Evolutionary conservation across 345 rosid species (phyloP), one percentile per base, ranked within the genome.

Genomic region (Dimocarpus longan): DNA sequence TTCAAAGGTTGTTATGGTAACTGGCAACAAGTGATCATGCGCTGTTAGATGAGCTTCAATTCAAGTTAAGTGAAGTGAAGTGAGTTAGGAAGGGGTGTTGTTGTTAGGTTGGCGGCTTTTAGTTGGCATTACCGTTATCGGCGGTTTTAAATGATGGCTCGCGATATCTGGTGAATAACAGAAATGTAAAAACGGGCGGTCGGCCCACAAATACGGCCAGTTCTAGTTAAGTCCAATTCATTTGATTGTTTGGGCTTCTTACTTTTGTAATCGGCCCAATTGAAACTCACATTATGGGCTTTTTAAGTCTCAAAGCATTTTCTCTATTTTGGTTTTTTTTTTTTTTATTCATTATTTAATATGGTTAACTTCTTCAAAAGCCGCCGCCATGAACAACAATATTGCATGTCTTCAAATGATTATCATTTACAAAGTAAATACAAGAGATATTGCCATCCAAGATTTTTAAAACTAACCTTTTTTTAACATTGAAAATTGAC

Each of bases 1-100:
- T 12, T 40, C 22, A 11, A 73, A 40, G 43, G 63, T 8, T 18
- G 32, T 48, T 15, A 63, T 50, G 60, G 54, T 1, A 11, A 46
- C 37, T 68, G 50, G 16, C 32, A 70, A 70, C 40, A 70, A 70
- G 21, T 26, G 59, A 22, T 68, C 39, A 46, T 46, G 74, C 18
- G 46, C 19, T 24, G 71, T 40, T n/a, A 7, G 71, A 9, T 7
- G 74, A 26, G 43, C 42, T 71, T 16, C 43, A 71, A 22, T 71
- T 16, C 43, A 71, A 22, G 15, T 22, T 6, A 5, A 16, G 40
- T 52, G 21, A 3, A 12, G 50, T 43, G 52, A 68, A 68, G 15
- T 43, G 28, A 68, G 32, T 43, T 6, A 5, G 12, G 65, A 37
- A 43, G 6, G 18, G 28, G n/a, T n/a, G n/a, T 19, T 7, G 37